Base-by-base conservation (phyloP, 1,284 basidiomycete genomes). In the Pyrrhoderma noxium region DNA sequence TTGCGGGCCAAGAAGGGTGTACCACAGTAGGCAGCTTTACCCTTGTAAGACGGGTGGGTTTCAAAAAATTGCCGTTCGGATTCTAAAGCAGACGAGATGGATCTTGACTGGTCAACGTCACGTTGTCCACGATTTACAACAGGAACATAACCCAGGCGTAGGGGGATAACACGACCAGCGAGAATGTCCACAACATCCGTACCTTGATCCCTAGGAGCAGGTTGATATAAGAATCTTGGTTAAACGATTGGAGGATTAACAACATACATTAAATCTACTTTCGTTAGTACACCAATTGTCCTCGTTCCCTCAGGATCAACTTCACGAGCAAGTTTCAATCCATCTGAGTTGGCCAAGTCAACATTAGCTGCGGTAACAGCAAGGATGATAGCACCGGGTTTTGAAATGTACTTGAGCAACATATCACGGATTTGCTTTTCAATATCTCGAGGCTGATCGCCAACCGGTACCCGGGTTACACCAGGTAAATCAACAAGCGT, bases 171-270 rank as follows among this genome's bases (percentile, higher is more conserved):
- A 50, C 95, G 83, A n/a, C 95, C 95, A 25, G 95, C 95, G 39
- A 99, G 82, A 65, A 99, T 98, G 67, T 99, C 95, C 39, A 98
- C 92, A 36, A 98, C 95, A 66, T 99, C 95, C 8, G 95, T 98
- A 46, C 95, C 95, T 61, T 78, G 77, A 72, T 98, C 95, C 90
- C 89, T 93, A 58, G 37, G 52, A 23, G 54, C 35, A 25, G 50
- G 40, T 56, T 47, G 25, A 54, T 36, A 34, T 45, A 35, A 18
- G 49, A 53, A 39, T 47, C 31, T 34, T 16, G 47, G 22, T 37
- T 31, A 5, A 37, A 48, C 45, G 27, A 13, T 37, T 21, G 16
- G 39, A 19, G 14, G 25, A 43, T 13, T 22, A 45, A 22, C 45
- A 5, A 75, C 86, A 61, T 60, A 91, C 95, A 98, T 98, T 57